Evolutionary conservation across 305 asterid species (phyloP).

Genomic region (Solanum hybrid): DNA sequence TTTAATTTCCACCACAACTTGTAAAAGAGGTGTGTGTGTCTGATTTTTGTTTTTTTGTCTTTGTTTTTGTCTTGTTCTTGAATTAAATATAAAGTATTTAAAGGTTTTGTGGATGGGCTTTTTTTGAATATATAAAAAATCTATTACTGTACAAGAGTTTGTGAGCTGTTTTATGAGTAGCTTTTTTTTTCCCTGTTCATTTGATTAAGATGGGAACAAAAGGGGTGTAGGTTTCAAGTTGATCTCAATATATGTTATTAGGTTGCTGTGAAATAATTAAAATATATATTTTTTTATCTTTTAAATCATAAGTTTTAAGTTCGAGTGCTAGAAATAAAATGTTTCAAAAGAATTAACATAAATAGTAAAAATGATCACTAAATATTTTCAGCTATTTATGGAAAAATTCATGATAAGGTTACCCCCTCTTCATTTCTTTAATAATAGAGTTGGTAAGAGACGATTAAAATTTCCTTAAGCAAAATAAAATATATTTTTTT

Average conservation of each 20-base stretch:
- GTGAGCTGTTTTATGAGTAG: slow-evolving; percentile 30
- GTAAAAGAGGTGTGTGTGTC: background rate
- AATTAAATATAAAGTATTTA: background rate
- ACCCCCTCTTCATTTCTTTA: background rate
- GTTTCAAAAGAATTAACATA: background rate
- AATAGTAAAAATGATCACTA: background rate
- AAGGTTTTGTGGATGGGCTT: slow-evolving; percentile 50
- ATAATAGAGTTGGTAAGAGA: background rate
- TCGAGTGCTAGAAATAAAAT: background rate
- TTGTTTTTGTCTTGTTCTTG: slow-evolving; percentile 17
- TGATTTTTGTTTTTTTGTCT: slow-evolving; percentile 26
- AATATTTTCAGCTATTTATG: too few species aligned
- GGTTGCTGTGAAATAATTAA: background rate
- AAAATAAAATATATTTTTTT: background rate
- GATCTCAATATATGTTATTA: background rate
- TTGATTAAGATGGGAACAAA: background rate
- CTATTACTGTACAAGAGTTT: slow-evolving; percentile 21
- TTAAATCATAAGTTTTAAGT: background rate
- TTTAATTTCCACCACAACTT: slow-evolving; percentile 58
- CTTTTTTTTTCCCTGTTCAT: background rate
- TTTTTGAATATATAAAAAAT: slow-evolving; percentile 42
- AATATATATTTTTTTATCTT: too few species aligned
- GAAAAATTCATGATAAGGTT: background rate
- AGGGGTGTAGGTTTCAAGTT: background rate
- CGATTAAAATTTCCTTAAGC: background rate